Conservation (phyloP, 805 yeast species). For the Debaryomyces maramus region DNA sequence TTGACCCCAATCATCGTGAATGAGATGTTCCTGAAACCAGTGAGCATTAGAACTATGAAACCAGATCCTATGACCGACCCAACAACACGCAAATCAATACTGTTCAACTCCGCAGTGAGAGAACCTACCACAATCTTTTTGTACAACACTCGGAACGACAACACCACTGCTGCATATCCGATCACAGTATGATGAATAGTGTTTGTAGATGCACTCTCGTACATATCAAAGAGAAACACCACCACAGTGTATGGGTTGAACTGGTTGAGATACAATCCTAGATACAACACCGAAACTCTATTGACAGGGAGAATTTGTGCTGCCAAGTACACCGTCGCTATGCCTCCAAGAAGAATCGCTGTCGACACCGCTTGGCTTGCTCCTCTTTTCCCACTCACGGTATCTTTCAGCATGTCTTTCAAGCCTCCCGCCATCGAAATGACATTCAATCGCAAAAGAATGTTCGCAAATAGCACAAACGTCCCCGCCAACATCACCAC, state of each 20-base stretch:
- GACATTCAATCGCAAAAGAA: constrained; percentile 14
- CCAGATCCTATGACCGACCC: background rate
- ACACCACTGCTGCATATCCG: constrained; percentile 21
- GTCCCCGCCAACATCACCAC: constrained; percentile 24
- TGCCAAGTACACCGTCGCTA: constrained; percentile 23
- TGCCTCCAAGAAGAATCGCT: constrained; percentile 14
- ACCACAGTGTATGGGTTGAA: constrained; percentile 33
- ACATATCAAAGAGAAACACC: constrained; percentile 27
- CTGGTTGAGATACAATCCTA: constrained; percentile 30
- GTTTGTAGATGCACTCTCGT: constrained; percentile 9
- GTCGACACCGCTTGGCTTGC: constrained; percentile 8
- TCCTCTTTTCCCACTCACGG: background rate
- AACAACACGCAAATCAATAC: background rate
- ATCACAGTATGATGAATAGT: constrained; percentile 6
- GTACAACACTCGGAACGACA: constrained; percentile 13
- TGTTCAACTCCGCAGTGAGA: background rate
- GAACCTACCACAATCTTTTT: constrained; percentile 10
- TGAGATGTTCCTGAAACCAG: constrained; percentile 9
- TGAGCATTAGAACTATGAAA: constrained; percentile 5
- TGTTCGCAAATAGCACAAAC: constrained; percentile 17
- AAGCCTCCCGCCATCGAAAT: constrained; percentile 8
- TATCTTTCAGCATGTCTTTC: too few relatives aligned
- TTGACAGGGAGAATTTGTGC: constrained; percentile 24
- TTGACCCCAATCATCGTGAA: constrained; percentile 24
- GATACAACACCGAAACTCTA: constrained; percentile 24